Percentiles rank a stretch among this genome's conserved stretches.
Conservation (phyloP, 371 early-diverging fungal species). For the Syncephalastrum monosporum region DNA sequence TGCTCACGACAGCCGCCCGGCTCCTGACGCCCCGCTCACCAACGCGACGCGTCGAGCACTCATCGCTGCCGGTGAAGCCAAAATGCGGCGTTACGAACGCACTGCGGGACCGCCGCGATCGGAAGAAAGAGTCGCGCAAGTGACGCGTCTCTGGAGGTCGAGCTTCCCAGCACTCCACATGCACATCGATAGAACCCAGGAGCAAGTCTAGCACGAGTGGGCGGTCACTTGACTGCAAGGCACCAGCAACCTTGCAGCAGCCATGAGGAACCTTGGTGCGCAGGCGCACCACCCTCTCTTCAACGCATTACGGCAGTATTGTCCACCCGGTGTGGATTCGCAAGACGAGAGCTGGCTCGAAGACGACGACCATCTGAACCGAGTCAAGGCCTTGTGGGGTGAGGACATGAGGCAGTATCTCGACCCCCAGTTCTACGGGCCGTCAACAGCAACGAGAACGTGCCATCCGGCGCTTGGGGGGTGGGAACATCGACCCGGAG, state of each 20-base stretch:
- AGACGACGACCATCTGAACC: background rate
- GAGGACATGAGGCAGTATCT: background rate
- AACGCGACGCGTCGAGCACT: background rate
- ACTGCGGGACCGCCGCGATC: background rate
- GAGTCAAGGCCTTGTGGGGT: background rate
- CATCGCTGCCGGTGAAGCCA: background rate
- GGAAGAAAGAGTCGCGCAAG: background rate
- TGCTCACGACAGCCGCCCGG: background rate
- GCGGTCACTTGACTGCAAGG: background rate
- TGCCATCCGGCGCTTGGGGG: no score
- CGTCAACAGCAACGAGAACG: slow-evolving; percentile 1
- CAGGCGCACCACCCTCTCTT: slow-evolving; percentile 1
- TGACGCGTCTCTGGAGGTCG: background rate
- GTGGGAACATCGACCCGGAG: no score
- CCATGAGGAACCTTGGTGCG: slow-evolving; percentile 5
- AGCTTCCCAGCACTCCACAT: slow-evolving; percentile 10
- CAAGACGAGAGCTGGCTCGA: slow-evolving; percentile 3
- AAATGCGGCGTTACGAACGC: background rate
- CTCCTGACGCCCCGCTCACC: background rate
- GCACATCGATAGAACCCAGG: background rate
- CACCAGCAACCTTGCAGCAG: background rate
- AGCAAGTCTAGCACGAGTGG: background rate
- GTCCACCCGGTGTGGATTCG: background rate
- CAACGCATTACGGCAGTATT: background rate
- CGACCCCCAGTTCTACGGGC: background rate